Evolutionary conservation across 306 rosid genomes (phyloP).

Genomic region (Vigna unguiculata): DNA sequence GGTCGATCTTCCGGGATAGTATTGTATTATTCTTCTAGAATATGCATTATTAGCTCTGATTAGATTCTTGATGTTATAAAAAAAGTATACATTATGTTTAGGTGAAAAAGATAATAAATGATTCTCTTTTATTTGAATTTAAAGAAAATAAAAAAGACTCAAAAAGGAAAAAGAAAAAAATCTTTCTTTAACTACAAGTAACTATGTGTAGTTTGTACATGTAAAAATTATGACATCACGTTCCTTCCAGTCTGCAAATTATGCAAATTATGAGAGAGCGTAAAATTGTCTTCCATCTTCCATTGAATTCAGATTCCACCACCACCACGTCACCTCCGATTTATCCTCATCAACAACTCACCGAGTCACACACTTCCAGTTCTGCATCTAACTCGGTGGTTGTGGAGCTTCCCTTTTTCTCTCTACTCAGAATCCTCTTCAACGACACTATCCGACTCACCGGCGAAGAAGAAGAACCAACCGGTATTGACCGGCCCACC

Average conservation of each 20-base stretch:
- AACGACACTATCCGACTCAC: constrained; percentile 75
- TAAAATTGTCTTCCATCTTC: background rate
- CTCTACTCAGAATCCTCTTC: constrained; percentile 67
- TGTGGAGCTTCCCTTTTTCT: constrained; percentile 47
- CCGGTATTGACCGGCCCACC: constrained; percentile 8
- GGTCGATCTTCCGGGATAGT: no score
- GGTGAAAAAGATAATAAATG: background rate
- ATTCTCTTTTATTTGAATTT: background rate
- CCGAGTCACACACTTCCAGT: constrained; percentile 43
- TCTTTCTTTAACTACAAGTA: background rate
- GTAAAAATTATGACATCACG: background rate
- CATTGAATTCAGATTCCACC: background rate
- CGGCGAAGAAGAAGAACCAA: constrained; percentile 47
- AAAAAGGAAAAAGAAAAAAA: background rate
- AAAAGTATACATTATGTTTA: no score
- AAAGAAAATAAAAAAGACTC: background rate
- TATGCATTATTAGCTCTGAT: no score
- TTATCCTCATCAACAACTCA: constrained; percentile 30
- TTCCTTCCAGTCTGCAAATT: background rate
- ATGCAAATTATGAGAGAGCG: background rate
- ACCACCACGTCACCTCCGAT: background rate
- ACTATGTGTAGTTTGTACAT: background rate
- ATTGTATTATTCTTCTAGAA: no score
- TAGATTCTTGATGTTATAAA: no score
- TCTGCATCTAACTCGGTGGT: constrained; percentile 55